Percentiles rank a stretch among this genome's conserved stretches.
phyloP scores from a whole-genome alignment of 106 monocot species.

The Acanthochlamys bracteata region DNA sequence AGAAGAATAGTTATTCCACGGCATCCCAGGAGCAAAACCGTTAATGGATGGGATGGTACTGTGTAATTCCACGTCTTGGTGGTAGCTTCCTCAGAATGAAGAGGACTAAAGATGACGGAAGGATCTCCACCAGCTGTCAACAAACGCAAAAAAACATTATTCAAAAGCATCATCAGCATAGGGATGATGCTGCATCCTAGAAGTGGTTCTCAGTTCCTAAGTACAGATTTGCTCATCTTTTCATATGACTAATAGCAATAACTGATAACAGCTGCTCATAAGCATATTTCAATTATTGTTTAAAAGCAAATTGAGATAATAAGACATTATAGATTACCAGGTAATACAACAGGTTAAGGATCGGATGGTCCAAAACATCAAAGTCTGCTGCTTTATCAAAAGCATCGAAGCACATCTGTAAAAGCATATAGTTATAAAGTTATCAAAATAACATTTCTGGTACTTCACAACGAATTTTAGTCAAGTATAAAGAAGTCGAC shows the following conservation, averaged over 20 bases:
- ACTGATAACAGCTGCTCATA: too few species aligned
- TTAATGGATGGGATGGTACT: constrained; percentile 64
- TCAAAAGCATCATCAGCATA: too few species aligned
- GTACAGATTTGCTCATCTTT: too few species aligned
- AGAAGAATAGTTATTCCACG: background rate
- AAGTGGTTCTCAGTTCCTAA: too few species aligned
- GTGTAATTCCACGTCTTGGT: constrained; percentile 50
- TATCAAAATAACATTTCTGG: too few species aligned
- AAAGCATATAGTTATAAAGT: background rate
- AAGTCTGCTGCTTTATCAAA: constrained; percentile 78
- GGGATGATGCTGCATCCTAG: too few species aligned
- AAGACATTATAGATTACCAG: constrained; percentile 44
- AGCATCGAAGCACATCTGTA: constrained; percentile 73
- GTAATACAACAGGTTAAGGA: constrained; percentile 80
- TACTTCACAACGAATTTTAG: too few species aligned
- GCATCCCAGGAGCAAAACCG: background rate
- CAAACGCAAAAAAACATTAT: background rate
- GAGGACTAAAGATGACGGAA: constrained; percentile 57
- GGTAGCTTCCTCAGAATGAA: constrained; percentile 70
- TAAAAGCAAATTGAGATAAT: too few species aligned
- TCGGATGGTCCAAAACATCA: constrained; percentile 74
- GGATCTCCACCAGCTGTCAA: constrained; percentile 61
- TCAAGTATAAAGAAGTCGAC: too few species aligned
- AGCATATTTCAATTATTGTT: too few species aligned
- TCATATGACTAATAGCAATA: too few species aligned